Evolutionary conservation across 768 basidiomycete genomes (phyloP).

Genomic region (Xerocomellus intermedius): DNA sequence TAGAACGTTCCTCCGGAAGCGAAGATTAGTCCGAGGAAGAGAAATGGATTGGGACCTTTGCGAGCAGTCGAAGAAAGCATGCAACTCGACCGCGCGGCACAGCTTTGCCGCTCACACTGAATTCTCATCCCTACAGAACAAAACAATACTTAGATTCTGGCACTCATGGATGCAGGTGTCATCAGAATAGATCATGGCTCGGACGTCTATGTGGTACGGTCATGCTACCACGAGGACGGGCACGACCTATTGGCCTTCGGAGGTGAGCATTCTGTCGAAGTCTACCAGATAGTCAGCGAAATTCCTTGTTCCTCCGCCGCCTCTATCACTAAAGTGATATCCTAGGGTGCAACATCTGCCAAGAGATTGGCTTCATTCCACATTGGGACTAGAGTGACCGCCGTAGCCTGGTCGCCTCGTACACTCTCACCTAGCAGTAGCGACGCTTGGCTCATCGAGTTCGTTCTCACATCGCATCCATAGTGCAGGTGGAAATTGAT

Average conservation of each 20-base stretch:
- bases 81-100: neutral
- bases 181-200: constrained; percentile 58
- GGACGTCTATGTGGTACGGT: constrained; percentile 58
- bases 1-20: constrained; percentile 60
- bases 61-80: constrained; percentile 22
- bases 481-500: constrained; percentile 7
- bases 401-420: constrained; percentile 75
- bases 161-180: constrained; percentile 45
- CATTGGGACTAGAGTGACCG: constrained; percentile 66
- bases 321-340: constrained; percentile 10
- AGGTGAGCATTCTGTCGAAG: constrained; percentile 68
- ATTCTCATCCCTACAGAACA: neutral
- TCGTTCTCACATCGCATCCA: constrained; percentile 21
- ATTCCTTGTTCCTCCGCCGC: neutral
- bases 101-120: neutral
- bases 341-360: constrained; percentile 43
- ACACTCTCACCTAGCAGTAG: constrained; percentile 63
- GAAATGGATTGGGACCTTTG: constrained; percentile 58
- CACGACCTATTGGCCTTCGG: constrained; percentile 71
- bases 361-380: constrained; percentile 67
- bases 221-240: constrained; percentile 62
- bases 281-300: constrained; percentile 58
- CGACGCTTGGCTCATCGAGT: constrained; percentile 76
- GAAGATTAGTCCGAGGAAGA: constrained; percentile 55
- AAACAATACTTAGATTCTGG: neutral